Base-by-base conservation (phyloP, 2,329 filamentous ascomycete species). In the Magnaporthales sp. region DNA sequence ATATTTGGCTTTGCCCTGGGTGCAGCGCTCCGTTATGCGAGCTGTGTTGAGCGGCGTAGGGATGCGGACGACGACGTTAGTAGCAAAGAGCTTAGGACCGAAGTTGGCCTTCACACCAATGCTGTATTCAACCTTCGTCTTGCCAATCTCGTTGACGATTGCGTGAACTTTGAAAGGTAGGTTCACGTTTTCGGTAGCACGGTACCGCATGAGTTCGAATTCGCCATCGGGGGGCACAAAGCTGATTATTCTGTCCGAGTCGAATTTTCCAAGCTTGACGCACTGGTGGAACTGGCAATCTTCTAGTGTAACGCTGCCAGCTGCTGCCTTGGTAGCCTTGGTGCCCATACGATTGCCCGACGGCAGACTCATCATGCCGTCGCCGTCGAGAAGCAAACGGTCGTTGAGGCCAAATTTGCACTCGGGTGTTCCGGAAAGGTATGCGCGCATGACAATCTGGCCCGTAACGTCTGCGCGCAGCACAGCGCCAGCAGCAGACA, bases 201-300 rank as follows among this genome's bases (percentile, higher is more conserved):
- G 92, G 79, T 99, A 99, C 63, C 93, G 90, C 95, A 99, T 99
- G 69, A 60, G 85, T 80, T 99, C 95, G 77, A 99, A 99, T 75
- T 97, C 94, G 71, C 95, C 95, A 76, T 99, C 95, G 3, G 95
- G 95, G 2, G 95, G 95, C 51, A 99, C 89, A 77, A 99, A 97
- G 68, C 91, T 95, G 77, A 99, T 98, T 76, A 97, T 98, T 70
- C 95, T 86, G 79, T 99, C 95, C 31, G 91, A 91, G 78, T 98
- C 95, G 75, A 99, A 99, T 75, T 96, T 96, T 70, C 94, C 93
- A 31, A 99, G 85, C 81, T 97, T 97, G 68, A 99, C 95, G 77
- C 95, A 99, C 78, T 99, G 95, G 78, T 99, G 95, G 80, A 99
- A 97, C 75, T 98, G 95, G 75, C 96, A 98, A 77, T 99, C 95